A percentile compares a stretch with the other conserved stretches of the same genome.
Conservation (phyloP, 306 rosid species). For the Vigna trinervia region DNA sequence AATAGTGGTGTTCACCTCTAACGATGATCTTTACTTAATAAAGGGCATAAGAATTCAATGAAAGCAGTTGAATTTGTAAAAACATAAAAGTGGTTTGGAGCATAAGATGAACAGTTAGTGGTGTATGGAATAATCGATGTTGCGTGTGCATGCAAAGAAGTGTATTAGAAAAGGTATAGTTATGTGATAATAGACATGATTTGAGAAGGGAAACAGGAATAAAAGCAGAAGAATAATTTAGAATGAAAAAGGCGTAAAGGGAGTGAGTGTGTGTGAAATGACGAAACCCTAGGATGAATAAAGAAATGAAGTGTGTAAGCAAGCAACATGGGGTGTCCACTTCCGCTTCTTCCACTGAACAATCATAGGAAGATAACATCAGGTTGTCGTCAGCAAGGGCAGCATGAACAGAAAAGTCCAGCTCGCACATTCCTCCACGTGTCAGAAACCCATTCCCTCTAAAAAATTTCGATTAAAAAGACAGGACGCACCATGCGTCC, state of each 20-base stretch:
- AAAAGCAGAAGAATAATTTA: slow-evolving; percentile 9
- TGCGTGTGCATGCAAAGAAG: slow-evolving; percentile 22
- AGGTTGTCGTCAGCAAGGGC: slow-evolving; percentile 66
- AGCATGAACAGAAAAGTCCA: slow-evolving; percentile 64
- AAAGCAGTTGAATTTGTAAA: neutral
- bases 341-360: slow-evolving; percentile 48
- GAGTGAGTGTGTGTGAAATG: slow-evolving; percentile 27
- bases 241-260: slow-evolving; percentile 5
- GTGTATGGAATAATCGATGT: neutral
- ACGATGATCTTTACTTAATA: neutral
- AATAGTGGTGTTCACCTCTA: slow-evolving; percentile 5
- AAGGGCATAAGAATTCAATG: slow-evolving; percentile 1
- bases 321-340: slow-evolving; percentile 61
- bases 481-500: slow-evolving; percentile 40
- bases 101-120: neutral
- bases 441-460: slow-evolving; percentile 47
- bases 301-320: slow-evolving; percentile 25
- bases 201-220: slow-evolving; percentile 17
- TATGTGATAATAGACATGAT: neutral
- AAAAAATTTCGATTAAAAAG: slow-evolving; percentile 8
- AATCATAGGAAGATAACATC: slow-evolving; percentile 72
- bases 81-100: neutral
- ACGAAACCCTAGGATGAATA: slow-evolving; percentile 37
- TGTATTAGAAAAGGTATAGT: neutral
- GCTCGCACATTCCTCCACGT: slow-evolving; percentile 67